Percentiles rank a stretch among this genome's conserved stretches.
phyloP scores from a whole-genome alignment of 805 yeast species.

The Nakazawaea ishiwadae region DNA sequence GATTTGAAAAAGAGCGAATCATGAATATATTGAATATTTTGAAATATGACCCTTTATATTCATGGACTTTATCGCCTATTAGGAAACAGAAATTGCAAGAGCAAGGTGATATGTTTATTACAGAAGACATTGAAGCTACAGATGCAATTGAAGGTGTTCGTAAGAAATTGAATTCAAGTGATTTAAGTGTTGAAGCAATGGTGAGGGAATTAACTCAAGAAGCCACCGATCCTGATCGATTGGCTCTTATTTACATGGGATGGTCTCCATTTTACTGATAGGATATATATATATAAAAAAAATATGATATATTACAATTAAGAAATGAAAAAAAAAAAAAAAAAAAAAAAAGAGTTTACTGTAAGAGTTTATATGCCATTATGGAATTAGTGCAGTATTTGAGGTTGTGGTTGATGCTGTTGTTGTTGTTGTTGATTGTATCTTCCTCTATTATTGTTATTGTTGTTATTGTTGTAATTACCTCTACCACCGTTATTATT shows the following conservation, averaged over 20 bases:
- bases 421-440: conserved; percentile 1
- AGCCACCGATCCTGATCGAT: conserved; percentile 63
- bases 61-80: conserved; percentile 85
- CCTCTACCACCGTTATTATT: conserved; percentile 14
- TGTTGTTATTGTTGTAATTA: conserved; percentile 3
- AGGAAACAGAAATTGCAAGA: conserved; percentile 47
- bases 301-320: not conserved
- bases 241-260: conserved; percentile 76
- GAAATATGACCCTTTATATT: conserved; percentile 87
- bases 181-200: conserved; percentile 76
- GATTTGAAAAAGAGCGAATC: conserved; percentile 64
- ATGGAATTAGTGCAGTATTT: not conserved
- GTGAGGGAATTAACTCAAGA: conserved; percentile 77
- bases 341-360: too few relatives aligned
- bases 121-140: conserved; percentile 39
- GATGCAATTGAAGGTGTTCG: conserved; percentile 77
- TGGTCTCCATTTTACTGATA: conserved; percentile 71
- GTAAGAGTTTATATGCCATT: not conserved
- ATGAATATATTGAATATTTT: conserved; percentile 80
- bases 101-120: conserved; percentile 12
- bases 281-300: too few relatives aligned
- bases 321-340: conserved; percentile 7
- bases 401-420: not conserved
- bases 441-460: conserved; percentile 1
- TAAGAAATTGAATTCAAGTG: conserved; percentile 60